Evolutionary conservation across 352 stramenopile genomes (phyloP), one percentile per base, ranked within the genome.

Genomic region (Halophytophthora polymorphica): DNA sequence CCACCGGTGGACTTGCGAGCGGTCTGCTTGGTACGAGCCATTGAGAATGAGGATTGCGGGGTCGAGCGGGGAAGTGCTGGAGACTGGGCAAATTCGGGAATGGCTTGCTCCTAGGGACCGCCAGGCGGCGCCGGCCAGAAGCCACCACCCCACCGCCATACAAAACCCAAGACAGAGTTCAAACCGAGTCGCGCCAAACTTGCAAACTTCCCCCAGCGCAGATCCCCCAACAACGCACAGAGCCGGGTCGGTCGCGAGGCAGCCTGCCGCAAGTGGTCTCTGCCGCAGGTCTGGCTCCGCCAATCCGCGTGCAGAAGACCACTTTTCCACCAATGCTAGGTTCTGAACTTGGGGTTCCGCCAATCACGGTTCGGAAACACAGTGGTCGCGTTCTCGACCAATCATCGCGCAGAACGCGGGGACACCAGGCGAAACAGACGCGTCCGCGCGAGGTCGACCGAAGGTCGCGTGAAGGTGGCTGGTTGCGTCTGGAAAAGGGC

Each of bases 11-110:
- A 97, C 72, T 98, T 98, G 59, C 93, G 89, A 31, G 95, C 92
- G 69, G 93, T 98, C 73, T 98, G 93, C 77, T 98, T 98, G 60
- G 93, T 98, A 87, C 93, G 89, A 66, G 95, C 93, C 90, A 98
- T 96, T 59, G 52, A 45, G 45, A 53, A 34, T 65, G 44, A 6
- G 18, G 10, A 36, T 43, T 29, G 50, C 29, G 51, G 54, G 72
- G 56, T 45, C 58, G 41, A 40, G 50, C 53, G 60, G 45, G 56
- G 35, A 29, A n/a, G 58, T 76, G 53, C 63, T 62, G 56, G 72
- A 43, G 67, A 47, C 53, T 50, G 45, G 74, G 69, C 58, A 81
- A 83, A 84, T 76, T 86, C 15, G 59, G 44, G 66, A 86, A 78
- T 87, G 72, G 41, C 10, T 54, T 42, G 31, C 1, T 22, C 14